Evolutionary conservation across 164 flowering plant species (phyloP), one percentile per base, ranked within the genome.

Genomic region (Chimonanthus salicifolius): DNA sequence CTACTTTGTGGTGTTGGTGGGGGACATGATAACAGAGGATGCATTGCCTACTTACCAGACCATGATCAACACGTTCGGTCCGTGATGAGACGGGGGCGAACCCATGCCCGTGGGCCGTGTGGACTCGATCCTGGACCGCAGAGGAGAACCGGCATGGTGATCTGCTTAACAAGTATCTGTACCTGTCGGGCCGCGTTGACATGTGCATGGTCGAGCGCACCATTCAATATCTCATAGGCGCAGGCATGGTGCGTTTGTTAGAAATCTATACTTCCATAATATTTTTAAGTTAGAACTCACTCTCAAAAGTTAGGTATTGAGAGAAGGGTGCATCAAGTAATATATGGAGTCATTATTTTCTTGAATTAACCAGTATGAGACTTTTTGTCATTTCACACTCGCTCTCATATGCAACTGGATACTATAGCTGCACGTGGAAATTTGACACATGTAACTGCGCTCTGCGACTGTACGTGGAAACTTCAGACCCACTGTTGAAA

Each of bases 101-200:
- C 75, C 85, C 72, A 8, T 79, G 83, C 70, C 64, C 88, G n/a
- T 87, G 88, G 89, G 89, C 88, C 1, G 68, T 77, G 6, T 87
- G 89, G 88, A 82, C 79, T 2, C 78, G 89, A 79, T 82, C 87
- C n/a, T 87, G 88, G 89, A 85, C 89, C 6, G 87, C 87, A 49
- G 89, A 87, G 72, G 89, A 87, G 72, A 74, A 74, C 67, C 58
- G 76, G 9, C 76, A 74, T 18, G 76, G 76, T 2, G 76, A 74
- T 46, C 64, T 87, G 21, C 85, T 87, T 21, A 85, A 85, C 84
- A 84, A 82, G 76, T 87, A 87, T 72, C 84, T 87, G 60, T 83
- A 87, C 65, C 78, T 85, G 44, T 71, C 79, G 58, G 89, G 89
- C 62, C 79, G 88, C 49, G 89, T 87, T 10, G 88, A 87, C 76